A percentile compares a stretch with the other conserved stretches of the same genome.
phyloP scores from a whole-genome alignment of 2,329 filamentous ascomycete species.

The Scedosporium minutisporum region DNA sequence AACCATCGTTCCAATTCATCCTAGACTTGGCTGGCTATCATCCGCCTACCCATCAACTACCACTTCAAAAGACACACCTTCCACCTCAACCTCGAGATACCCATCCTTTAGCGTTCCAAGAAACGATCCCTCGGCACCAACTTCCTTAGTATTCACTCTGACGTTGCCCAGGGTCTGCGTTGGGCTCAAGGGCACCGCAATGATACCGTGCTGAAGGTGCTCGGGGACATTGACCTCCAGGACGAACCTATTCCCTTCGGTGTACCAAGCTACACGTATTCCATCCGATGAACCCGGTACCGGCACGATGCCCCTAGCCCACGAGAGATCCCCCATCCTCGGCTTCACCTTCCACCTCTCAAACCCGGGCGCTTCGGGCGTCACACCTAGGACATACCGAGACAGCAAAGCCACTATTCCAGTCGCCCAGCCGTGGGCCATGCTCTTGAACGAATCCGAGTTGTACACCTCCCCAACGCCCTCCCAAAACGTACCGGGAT shows the following conservation, averaged over 20 bases:
- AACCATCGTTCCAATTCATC: no score
- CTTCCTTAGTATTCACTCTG: background rate
- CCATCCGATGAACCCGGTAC: constrained; percentile 21
- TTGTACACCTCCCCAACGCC: constrained; percentile 34
- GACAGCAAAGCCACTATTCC: constrained; percentile 37
- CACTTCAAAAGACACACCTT: background rate
- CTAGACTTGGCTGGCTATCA: no score
- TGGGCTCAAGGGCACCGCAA: background rate
- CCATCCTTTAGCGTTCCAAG: background rate
- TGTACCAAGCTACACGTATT: background rate
- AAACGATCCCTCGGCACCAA: background rate
- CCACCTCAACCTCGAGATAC: constrained; percentile 1
- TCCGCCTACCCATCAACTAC: background rate
- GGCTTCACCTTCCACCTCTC: constrained; percentile 29
- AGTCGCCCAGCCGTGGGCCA: constrained; percentile 40
- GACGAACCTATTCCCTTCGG: background rate
- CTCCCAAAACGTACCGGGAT: constrained; percentile 42
- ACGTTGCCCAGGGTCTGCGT: background rate
- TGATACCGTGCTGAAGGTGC: background rate
- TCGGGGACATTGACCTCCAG: constrained; percentile 3
- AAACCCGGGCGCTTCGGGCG: constrained; percentile 33
- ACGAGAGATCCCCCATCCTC: constrained; percentile 23
- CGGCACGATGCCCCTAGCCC: constrained; percentile 33
- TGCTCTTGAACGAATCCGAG: constrained; percentile 34
- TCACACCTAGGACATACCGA: constrained; percentile 36